Evolutionary conservation across 192 early-diverging fungal genomes (phyloP), one percentile per base, ranked within the genome.

Genomic region (Coemansia sp.): DNA sequence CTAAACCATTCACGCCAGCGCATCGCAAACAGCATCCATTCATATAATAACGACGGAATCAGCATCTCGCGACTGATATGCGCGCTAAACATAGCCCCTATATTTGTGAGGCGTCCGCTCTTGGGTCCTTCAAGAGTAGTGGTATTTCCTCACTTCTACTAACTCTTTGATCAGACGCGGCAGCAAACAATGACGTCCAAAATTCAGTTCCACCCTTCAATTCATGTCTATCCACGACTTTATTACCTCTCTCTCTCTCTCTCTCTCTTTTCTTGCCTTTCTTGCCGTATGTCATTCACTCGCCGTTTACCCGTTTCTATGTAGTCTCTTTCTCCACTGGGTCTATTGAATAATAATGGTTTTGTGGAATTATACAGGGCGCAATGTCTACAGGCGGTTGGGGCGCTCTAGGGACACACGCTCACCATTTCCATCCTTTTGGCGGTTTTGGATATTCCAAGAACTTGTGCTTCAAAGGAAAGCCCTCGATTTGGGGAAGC

Each of bases 91-190:
- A 67, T 80, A 17, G 71, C 58, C 23, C 77, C 77, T 19, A 70
- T 80, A 56, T 61, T 80, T 22, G 71, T 74, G 15, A 71, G 72
- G 20, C 64, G 77, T 13, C 77, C 77, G 23, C 59, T 80, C 29
- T 59, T 74, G 0, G 72, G 77, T 33, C 77, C 69, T n/a, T 55
- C 65, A 15, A 60, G 77, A 25, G 63, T 46, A 11, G 66, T 78
- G n/a, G 59, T 78, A 4, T 78, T 78, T 22, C 54, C 76, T 36
- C 70, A 66, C 25, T 38, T 78, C 13, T 73, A 54, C 45, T 78
- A 22, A 65, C 45, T 3, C 29, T 29, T 29, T 29, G 29, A 29
- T 3, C 29, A 3, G 29, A 29, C 29, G 3, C 29, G 29, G 29
- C 29, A 29, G 29, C 29, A 29, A 29, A 29, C 29, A 29, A 29